Percentiles rank a stretch among this genome's conserved stretches.
These are phyloP conservation scores for Copromyces sp. DNA, from an alignment of 495 filamentous ascomycete species.

Conservation along the genomic window DNA sequence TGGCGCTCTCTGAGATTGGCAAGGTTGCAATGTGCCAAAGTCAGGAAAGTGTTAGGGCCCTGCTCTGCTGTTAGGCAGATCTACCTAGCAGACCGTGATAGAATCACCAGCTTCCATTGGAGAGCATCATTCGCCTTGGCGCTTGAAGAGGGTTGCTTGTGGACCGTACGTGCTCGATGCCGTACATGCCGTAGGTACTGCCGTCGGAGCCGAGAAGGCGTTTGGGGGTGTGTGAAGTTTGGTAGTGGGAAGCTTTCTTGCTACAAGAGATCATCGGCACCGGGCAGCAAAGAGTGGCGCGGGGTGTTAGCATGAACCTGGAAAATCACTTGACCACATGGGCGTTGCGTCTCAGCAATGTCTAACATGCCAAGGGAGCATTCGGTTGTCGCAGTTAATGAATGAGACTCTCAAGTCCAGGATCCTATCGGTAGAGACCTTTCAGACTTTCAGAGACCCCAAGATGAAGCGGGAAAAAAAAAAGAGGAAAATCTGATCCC, in stretches of 20 bases:
- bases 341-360: neutral
- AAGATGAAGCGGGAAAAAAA: neutral
- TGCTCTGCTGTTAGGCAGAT: neutral
- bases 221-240: neutral
- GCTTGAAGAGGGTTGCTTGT: neutral
- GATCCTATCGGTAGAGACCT: neutral
- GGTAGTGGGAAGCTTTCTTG: neutral
- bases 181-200: neutral
- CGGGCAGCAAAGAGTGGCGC: neutral
- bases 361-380: neutral
- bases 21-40: neutral
- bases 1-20: neutral
- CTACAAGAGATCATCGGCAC: neutral
- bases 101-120: neutral
- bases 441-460: neutral
- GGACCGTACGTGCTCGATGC: neutral
- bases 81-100: neutral
- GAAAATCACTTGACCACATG: neutral
- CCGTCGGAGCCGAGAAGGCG: neutral
- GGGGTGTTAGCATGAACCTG: neutral
- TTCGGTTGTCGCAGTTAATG: neutral
- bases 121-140: neutral
- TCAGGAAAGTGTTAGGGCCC: neutral
- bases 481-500: neutral
- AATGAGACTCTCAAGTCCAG: neutral